Evolutionary conservation across 768 basidiomycete genomes (phyloP), one percentile per base, ranked within the genome.

Genomic region (Termitomyces titanicus): DNA sequence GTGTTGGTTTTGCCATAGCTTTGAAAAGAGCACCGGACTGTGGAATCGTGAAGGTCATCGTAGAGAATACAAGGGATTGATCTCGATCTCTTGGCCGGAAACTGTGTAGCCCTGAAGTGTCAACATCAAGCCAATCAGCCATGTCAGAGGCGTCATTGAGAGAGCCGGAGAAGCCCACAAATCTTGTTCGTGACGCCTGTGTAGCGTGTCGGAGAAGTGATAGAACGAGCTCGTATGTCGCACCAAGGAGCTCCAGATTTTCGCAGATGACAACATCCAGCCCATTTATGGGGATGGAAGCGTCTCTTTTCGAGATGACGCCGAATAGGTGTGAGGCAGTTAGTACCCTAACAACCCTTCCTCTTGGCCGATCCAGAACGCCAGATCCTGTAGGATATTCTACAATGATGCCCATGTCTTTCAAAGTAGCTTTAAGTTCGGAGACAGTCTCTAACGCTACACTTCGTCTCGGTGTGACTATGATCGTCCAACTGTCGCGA

Each of bases 1-100:
- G 91, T 2, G 88, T 85, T 3, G 96, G 94, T 66, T 93, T 95
- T 45, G 89, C 83, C 88, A 98, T 97, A 2, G 86, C 82, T 64
- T 94, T 95, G 72, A 94, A 86, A 18, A 98, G 76, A 0, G 92
- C 85, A 0, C 88, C 80, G 4, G 95, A 97, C 63, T 94, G 85
- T 0, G 93, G 83, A 43, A 94, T 88, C 17, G 85, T 87, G 72
- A 96, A 98, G 0, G 92, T 80, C 52, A 89, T 85, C 12, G 84
- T 79, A 17, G 80, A 79, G 29, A 84, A 79, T 8, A 75, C 73
- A 18, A 98, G 72, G 0, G 92, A 79, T 61, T 92, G 89, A 55
- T 93, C 91, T 35, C 95, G 85, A 63, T 93, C 88, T 40, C 76
- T 81, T 2, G 95, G 89, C 6, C 82, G 78, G 77, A 99, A 97